phyloP scores from a whole-genome alignment of 257 asterid genomes.

The Nicotiana sylvestris region DNA sequence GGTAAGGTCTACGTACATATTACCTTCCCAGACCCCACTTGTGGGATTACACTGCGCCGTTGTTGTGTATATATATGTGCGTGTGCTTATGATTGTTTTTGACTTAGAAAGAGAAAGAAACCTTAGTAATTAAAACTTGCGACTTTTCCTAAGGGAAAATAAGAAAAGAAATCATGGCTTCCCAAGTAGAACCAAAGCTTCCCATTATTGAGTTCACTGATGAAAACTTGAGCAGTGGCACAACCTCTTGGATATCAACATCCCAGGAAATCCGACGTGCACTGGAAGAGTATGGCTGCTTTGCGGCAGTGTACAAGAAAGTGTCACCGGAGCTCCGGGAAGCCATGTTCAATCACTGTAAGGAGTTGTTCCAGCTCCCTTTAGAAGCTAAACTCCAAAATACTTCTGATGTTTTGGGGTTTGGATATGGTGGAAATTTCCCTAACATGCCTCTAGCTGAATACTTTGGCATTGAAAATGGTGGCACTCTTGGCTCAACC shows the following conservation, averaged over 20 bases:
- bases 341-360: conserved; percentile 5
- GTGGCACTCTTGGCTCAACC: conserved; percentile 9
- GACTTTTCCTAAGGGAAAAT: neutral
- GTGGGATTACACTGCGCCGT: too few species aligned
- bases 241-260: conserved; percentile 28
- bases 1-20: too few species aligned
- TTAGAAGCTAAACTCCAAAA: conserved; percentile 25
- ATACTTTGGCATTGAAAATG: conserved; percentile 33
- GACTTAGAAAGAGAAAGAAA: neutral
- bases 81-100: neutral
- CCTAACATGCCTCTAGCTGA: conserved; percentile 36
- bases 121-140: neutral
- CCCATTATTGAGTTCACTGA: conserved; percentile 32
- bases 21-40: too few species aligned
- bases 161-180: conserved; percentile 11
- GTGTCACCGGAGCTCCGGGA: conserved; percentile 17
- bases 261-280: conserved; percentile 33
- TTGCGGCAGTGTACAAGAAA: conserved; percentile 17
- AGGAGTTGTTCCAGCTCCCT: conserved; percentile 26
- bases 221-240: conserved; percentile 11
- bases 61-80: too few species aligned
- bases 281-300: conserved; percentile 37
- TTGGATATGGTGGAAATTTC: conserved; percentile 33
- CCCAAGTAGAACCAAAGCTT: conserved; percentile 18
- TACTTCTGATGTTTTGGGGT: conserved; percentile 19